Base-by-base conservation (phyloP, 2,329 filamentous ascomycete genomes). In the Helotiales sp. region DNA sequence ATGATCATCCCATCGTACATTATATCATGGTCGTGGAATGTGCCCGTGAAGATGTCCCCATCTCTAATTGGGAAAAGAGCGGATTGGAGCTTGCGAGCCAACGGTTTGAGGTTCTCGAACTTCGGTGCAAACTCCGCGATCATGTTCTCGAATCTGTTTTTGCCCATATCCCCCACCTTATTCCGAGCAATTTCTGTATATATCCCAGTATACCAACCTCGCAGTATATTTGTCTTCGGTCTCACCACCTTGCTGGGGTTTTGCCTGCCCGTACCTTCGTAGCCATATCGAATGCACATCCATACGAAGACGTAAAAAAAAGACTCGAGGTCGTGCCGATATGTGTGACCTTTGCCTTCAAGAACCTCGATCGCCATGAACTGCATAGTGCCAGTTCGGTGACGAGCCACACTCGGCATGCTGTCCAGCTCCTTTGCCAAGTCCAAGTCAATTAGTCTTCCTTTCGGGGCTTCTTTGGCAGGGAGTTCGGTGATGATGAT, bases 251-350 rank as follows among this genome's bases (percentile, higher is more conserved):
- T n/a, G 22, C 11, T n/a, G 20, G 45, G 3, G 28, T 54, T 22
- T 7, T 15, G 5, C 49, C 10, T 17, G 49, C n/a, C 49, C 6
- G 3, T 30, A 2, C 4, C 26, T 60, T 34, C 61, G 49, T 68
- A 62, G 55, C 61, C 54, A 72, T 71, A 69, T 49, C 63, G 66
- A 69, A 72, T 69, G 50, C 60, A 74, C 60, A 74, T 74, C 73
- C 66, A 78, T 68, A 77, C 34, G 45, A 78, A 70, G 26, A 78
- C 72, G 52, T 78, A 77, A 67, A 78, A 75, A 61, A 77, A 75
- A 47, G 73, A 78, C 65, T 78, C 75, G 22, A 77, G 71, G 66
- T 78, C 75, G 57, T 78, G 74, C 26, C 73, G 74, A 68, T 77
- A 80, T 58, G 49, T 66, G 28, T 66, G 59, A 32, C 64, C 55